A percentile compares a stretch with the other conserved stretches of the same genome.
These are phyloP conservation scores for Picochlorum costavermella DNA, from an alignment of 139 green algal species.

Conservation along the genomic window DNA sequence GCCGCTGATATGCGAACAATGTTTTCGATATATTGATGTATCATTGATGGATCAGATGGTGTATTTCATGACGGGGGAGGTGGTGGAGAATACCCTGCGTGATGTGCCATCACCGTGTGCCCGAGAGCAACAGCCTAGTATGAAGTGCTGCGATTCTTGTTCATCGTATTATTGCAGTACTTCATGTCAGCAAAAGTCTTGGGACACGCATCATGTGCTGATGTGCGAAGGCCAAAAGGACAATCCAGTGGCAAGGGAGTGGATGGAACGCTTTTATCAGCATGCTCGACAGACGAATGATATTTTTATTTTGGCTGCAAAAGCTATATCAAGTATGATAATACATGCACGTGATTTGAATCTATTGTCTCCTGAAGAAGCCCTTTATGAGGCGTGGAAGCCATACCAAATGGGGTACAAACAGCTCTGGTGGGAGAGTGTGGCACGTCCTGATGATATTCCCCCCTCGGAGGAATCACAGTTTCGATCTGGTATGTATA, in stretches of 20 bases:
- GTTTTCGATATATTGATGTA: neutral
- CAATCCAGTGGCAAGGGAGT: neutral
- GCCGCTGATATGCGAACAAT: neutral
- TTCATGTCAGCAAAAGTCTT: neutral
- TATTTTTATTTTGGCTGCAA: slow-evolving; percentile 15
- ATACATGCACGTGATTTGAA: neutral
- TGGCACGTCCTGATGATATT: slow-evolving; percentile 57
- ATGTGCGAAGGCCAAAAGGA: neutral
- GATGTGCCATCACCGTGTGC: no score
- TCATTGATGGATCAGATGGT: neutral
- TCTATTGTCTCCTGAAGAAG: no score
- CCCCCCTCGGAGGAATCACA: slow-evolving; percentile 29
- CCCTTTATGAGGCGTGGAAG: no score
- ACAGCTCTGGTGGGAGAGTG: slow-evolving; percentile 74
- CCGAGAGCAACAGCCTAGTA: neutral
- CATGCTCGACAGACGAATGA: slow-evolving; percentile 9
- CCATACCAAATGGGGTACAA: slow-evolving; percentile 71
- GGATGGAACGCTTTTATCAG: slow-evolving; percentile 4
- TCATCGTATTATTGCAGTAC: slow-evolving; percentile 2
- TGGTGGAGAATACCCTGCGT: no score
- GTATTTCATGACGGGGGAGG: neutral
- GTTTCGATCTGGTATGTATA: no score
- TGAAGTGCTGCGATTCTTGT: neutral
- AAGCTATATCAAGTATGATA: neutral
- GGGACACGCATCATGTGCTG: neutral